Base-by-base conservation (phyloP, 306 rosid genomes). In the Trifolium repens region DNA sequence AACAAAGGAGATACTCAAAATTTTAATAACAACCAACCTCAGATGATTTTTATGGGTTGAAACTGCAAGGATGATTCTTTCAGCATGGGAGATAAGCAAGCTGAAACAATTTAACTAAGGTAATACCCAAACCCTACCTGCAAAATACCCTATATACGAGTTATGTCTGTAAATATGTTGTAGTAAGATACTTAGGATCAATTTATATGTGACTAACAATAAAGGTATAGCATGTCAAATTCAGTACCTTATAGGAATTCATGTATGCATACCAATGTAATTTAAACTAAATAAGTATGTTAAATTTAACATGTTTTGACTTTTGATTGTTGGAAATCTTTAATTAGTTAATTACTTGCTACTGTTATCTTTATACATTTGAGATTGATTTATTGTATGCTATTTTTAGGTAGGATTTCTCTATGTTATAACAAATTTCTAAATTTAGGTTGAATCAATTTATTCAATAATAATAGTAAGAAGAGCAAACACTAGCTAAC, bases 271-370 rank as follows among this genome's bases (percentile, higher is more conserved):
- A 52, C 67, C 4, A 3, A 11, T 34, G 19, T 35, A 10, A 72
- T 57, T 57, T 17, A 37, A 35, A 54, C 39, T 71, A 32, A 32
- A 30, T 9, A 42, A 8, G 27, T 17, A 46, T 17, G 50, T 14
- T 22, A 75, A 67, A 42, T n/a, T 67, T 24, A 46, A 76, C 26
- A 1, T 14, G 32, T 55, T 68, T 55, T 77, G 69, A 30, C 69
- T 35, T 67, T 54, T 4, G 58, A 59, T 59, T 19, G 15, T 46
- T 15, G 12, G 15, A 47, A 69, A 14, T 10, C 43, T 47, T 78
- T 69, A 34, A 78, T 35, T 35, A 71, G 71, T 78, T 70, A 70
- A 34, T n/a, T 57, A 77, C 17, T 13, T 30, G 46, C 46, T 40
- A 40, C 46, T 40, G 46, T 67, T 76, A 44, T 43, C 75, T 46